Conservation (phyloP, 371 early-diverging fungal species). For the Mucor irregularis region DNA sequence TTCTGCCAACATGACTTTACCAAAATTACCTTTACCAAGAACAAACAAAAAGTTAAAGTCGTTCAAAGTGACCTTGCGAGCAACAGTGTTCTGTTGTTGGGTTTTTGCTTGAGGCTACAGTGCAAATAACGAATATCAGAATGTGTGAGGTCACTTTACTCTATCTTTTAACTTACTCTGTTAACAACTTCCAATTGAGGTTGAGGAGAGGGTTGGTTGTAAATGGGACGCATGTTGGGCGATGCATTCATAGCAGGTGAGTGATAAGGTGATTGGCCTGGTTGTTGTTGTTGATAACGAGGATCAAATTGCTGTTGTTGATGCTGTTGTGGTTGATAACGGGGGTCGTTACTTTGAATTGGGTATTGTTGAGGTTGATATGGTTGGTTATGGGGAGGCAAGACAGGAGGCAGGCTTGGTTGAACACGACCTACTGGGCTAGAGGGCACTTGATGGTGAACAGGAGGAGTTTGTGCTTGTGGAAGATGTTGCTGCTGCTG, state of each 20-base stretch:
- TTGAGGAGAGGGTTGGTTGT: not conserved
- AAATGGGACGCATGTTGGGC: not conserved
- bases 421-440: not conserved
- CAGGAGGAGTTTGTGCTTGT: not conserved
- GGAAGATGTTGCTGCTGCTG: not conserved
- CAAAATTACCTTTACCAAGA: constrained; percentile 97
- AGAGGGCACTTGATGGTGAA: not conserved
- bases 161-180: not conserved
- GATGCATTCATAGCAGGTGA: not conserved
- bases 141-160: not conserved
- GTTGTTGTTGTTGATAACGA: constrained; percentile 4
- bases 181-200: not conserved
- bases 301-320: constrained; percentile 17
- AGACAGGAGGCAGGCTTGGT: constrained; percentile 13
- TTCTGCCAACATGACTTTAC: constrained; percentile 98
- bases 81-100: not conserved
- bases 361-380: constrained; percentile 27
- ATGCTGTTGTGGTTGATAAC: constrained; percentile 18
- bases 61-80: constrained; percentile 46
- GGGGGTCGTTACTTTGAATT: constrained; percentile 15
- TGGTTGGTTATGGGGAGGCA: constrained; percentile 26
- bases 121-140: not conserved
- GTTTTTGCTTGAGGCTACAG: not conserved
- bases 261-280: not conserved
- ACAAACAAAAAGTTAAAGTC: constrained; percentile 95